Evolutionary conservation across 192 early-diverging fungal species (phyloP).

Genomic region (Cladochytrium replicatum): DNA sequence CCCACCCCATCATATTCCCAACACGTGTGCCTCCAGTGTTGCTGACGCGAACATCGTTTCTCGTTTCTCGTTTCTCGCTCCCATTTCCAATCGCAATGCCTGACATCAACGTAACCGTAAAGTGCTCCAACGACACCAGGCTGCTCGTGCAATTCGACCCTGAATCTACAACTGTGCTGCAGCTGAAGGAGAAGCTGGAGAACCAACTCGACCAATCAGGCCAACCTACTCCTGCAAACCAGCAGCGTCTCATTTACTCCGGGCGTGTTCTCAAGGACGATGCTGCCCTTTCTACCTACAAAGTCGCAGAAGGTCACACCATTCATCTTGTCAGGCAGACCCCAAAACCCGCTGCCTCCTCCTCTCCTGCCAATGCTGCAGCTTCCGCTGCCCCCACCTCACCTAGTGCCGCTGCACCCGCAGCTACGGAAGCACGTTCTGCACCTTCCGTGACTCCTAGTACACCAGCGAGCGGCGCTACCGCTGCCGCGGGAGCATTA

Average conservation of each 20-base stretch:
- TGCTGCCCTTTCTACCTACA: constrained; percentile 66
- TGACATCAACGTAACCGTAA: constrained; percentile 60
- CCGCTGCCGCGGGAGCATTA: too few relatives aligned
- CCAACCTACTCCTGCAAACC: constrained; percentile 42
- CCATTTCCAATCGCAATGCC: constrained; percentile 43
- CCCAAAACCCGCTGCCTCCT: constrained; percentile 23
- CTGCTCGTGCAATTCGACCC: constrained; percentile 52
- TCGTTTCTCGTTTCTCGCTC: too few relatives aligned
- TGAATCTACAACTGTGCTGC: constrained; percentile 51
- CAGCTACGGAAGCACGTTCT: constrained; percentile 20
- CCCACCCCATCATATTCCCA: too few relatives aligned
- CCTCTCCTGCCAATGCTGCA: constrained; percentile 7
- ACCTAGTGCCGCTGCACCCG: constrained; percentile 16
- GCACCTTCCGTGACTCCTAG: constrained; percentile 26
- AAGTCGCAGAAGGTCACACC: constrained; percentile 79
- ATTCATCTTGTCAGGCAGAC: constrained; percentile 82
- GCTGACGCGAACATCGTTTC: too few relatives aligned
- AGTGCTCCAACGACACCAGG: constrained; percentile 62
- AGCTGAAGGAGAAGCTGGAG: constrained; percentile 69
- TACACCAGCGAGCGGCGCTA: too few relatives aligned
- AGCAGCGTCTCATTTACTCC: constrained; percentile 85
- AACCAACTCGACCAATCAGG: constrained; percentile 34
- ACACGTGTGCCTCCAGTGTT: too few relatives aligned
- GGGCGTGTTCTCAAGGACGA: constrained; percentile 90
- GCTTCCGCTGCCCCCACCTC: constrained; percentile 12